A percentile compares a stretch with the other conserved stretches of the same genome.
These are phyloP conservation scores for Carpinus fangiana DNA, from an alignment of 306 rosid species.

Conservation along the genomic window DNA sequence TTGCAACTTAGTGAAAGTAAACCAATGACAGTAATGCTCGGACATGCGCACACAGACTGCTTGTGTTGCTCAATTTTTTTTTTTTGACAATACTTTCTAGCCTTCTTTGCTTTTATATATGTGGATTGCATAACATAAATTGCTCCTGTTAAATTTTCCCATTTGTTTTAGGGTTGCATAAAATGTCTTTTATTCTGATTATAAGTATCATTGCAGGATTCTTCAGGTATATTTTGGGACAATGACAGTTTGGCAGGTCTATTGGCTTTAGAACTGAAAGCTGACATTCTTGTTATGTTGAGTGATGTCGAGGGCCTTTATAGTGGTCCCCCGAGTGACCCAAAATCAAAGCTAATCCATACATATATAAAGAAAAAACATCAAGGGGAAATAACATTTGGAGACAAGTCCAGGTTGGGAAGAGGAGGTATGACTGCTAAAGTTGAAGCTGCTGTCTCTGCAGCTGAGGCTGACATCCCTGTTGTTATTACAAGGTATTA, in stretches of 20 bases:
- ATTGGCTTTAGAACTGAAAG: slow-evolving; percentile 78
- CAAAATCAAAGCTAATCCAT: slow-evolving; percentile 74
- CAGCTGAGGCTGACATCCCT: slow-evolving; percentile 75
- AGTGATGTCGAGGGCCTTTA: slow-evolving; percentile 97
- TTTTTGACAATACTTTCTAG: no score
- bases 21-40: no score
- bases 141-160: neutral
- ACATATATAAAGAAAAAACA: slow-evolving; percentile 78
- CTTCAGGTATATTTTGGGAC: slow-evolving; percentile 93
- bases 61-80: no score
- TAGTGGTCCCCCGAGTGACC: slow-evolving; percentile 78
- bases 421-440: slow-evolving; percentile 96
- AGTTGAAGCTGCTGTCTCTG: slow-evolving; percentile 78
- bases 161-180: neutral
- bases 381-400: slow-evolving; percentile 73
- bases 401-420: slow-evolving; percentile 82
- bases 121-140: neutral
- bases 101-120: no score
- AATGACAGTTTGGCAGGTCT: slow-evolving; percentile 89
- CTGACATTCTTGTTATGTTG: slow-evolving; percentile 78
- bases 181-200: slow-evolving; percentile 27
- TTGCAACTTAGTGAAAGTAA: neutral
- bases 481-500: slow-evolving; percentile 84
- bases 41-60: neutral
- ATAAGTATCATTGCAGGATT: slow-evolving; percentile 59